Percentiles rank a stretch among this genome's conserved stretches.
Conservation (phyloP, 75 land plant species). For the Larix kaempferi region DNA sequence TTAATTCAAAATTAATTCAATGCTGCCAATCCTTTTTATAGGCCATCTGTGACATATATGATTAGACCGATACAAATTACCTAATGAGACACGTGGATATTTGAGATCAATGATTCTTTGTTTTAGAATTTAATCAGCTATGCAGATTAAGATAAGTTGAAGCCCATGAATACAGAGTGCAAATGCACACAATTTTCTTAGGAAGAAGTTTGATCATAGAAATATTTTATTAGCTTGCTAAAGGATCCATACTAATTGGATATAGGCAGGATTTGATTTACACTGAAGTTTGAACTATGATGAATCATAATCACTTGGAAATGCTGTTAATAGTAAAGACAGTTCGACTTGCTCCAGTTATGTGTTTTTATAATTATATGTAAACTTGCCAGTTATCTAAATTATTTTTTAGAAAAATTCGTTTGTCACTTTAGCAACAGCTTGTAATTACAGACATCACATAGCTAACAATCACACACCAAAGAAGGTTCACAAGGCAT, state of each 20-base stretch:
- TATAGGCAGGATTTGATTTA: not conserved
- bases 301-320: not conserved
- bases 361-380: not conserved
- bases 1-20: not conserved
- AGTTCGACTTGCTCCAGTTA: not conserved
- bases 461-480: too few species aligned
- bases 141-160: not conserved
- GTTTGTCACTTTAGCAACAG: too few species aligned
- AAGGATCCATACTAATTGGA: not conserved
- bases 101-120: not conserved
- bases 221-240: not conserved
- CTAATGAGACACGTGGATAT: not conserved
- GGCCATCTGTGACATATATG: not conserved
- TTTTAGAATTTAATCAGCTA: not conserved
- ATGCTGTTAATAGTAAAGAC: not conserved
- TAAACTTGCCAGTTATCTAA: too few species aligned
- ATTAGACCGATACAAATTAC: not conserved
- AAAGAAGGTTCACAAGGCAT: too few species aligned
- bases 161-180: not conserved
- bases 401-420: too few species aligned
- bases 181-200: not conserved
- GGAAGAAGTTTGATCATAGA: conserved; percentile 1
- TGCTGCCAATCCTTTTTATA: not conserved
- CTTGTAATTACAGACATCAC: too few species aligned
- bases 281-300: not conserved